These are phyloP conservation scores for Diaporthe eres DNA, from an alignment of 2,329 filamentous ascomycete species.

Conservation along the genomic window DNA sequence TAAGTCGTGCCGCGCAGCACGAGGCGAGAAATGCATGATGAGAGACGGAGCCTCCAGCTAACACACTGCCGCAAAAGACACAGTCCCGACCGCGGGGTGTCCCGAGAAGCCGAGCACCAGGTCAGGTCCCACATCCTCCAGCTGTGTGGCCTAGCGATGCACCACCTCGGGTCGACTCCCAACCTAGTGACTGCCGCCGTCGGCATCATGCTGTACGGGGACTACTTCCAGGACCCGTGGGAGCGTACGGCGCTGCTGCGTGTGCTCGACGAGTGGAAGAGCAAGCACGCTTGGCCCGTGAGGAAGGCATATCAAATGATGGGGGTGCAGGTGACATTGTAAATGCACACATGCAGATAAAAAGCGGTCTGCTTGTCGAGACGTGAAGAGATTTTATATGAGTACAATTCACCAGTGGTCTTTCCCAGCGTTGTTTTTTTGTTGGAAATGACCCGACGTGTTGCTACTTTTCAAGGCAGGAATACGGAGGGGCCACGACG, in stretches of 20 bases:
- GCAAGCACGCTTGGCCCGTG: constrained; percentile 9
- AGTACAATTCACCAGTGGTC: not conserved
- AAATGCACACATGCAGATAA: not conserved
- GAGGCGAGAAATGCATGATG: not conserved
- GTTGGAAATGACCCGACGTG: no score
- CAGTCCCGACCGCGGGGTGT: not conserved
- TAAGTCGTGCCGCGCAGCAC: not conserved
- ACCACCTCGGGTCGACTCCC: not conserved
- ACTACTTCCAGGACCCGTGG: constrained; percentile 9
- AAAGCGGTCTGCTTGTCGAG: not conserved
- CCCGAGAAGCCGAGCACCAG: constrained; percentile 9
- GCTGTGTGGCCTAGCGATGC: constrained; percentile 4
- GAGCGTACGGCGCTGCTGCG: constrained; percentile 6
- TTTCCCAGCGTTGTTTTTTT: not conserved
- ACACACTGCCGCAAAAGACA: not conserved
- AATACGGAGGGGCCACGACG: not conserved
- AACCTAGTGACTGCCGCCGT: not conserved
- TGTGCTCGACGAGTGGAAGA: constrained; percentile 14
- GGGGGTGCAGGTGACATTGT: not conserved
- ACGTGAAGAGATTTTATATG: not conserved
- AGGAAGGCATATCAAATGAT: constrained; percentile 20
- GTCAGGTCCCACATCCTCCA: constrained; percentile 15
- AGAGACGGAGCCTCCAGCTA: not conserved
- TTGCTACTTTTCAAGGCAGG: not conserved
- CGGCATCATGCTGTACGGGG: constrained; percentile 8